A percentile compares a stretch with the other conserved stretches of the same genome.
Conservation (phyloP, 2,329 filamentous ascomycete genomes). For the Venturia oleaginea region DNA sequence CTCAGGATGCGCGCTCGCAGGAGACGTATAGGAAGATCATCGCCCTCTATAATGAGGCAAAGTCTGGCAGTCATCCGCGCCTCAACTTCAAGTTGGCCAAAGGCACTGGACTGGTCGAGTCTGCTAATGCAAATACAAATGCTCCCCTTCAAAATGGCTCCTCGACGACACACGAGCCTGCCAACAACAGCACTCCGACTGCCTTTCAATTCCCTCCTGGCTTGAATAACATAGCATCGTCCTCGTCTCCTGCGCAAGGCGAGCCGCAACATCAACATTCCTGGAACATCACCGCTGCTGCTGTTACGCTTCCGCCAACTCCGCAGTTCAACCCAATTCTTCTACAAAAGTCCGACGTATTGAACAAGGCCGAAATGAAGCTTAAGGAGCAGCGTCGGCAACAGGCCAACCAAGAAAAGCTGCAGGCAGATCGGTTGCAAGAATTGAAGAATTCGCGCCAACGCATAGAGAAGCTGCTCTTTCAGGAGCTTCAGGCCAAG, state of each 20-base stretch:
- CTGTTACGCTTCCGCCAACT: constrained; percentile 38
- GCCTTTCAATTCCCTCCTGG: constrained; percentile 1
- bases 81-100: constrained; percentile 1
- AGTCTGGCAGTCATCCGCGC: neutral
- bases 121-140: neutral
- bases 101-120: constrained; percentile 1
- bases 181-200: neutral
- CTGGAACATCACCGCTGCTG: neutral
- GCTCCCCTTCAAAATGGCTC: neutral
- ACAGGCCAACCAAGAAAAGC: constrained; percentile 1
- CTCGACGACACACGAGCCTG: neutral
- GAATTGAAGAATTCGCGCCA: constrained; percentile 6
- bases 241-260: constrained; percentile 19
- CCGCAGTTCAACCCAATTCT: constrained; percentile 65
- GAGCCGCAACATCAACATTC: constrained; percentile 2
- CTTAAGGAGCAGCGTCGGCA: constrained; percentile 42
- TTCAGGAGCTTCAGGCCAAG: neutral
- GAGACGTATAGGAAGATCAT: constrained; percentile 7
- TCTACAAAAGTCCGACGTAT: constrained; percentile 75
- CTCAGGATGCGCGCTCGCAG: constrained; percentile 1
- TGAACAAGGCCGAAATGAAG: constrained; percentile 73
- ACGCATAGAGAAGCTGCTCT: neutral
- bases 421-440: constrained; percentile 7
- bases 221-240: constrained; percentile 14
- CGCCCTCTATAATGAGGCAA: neutral